Evolutionary conservation across 2,329 filamentous ascomycete genomes (phyloP).

Genomic region (Dactylellina leptospora): DNA sequence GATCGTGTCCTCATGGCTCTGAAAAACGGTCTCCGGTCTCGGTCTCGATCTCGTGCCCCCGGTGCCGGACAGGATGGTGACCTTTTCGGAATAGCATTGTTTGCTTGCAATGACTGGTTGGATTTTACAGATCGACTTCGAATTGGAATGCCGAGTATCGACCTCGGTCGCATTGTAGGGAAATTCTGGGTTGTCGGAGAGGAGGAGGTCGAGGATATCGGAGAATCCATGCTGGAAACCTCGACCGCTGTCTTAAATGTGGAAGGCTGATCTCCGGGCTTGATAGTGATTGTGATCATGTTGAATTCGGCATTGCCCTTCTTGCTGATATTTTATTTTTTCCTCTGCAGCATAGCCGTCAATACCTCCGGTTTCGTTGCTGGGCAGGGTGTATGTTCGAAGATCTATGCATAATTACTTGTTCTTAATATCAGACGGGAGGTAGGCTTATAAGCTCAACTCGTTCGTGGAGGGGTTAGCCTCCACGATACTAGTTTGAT

Average conservation of each 20-base stretch:
- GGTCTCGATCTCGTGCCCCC: background rate
- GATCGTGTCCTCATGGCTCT: background rate
- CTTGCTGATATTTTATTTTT: background rate
- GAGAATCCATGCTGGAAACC: background rate
- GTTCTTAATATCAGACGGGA: too few relatives aligned
- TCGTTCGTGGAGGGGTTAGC: too few relatives aligned
- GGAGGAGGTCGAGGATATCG: background rate
- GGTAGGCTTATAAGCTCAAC: too few relatives aligned
- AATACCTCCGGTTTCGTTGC: background rate
- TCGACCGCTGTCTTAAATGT: background rate
- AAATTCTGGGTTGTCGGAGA: background rate
- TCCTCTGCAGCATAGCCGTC: background rate
- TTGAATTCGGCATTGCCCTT: too few relatives aligned
- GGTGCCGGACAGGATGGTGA: constrained; percentile 4
- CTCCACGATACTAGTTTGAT: background rate
- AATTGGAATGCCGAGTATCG: constrained; percentile 13
- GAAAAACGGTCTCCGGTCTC: background rate
- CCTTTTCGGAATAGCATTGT: background rate
- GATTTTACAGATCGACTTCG: constrained; percentile 11
- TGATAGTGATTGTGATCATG: background rate
- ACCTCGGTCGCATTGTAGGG: constrained; percentile 14
- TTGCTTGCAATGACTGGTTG: background rate
- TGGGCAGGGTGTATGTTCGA: background rate
- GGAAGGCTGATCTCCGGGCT: background rate
- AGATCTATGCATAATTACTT: too few relatives aligned